Conservation (phyloP, 352 stramenopile genomes). For the Pythium brassicae region DNA sequence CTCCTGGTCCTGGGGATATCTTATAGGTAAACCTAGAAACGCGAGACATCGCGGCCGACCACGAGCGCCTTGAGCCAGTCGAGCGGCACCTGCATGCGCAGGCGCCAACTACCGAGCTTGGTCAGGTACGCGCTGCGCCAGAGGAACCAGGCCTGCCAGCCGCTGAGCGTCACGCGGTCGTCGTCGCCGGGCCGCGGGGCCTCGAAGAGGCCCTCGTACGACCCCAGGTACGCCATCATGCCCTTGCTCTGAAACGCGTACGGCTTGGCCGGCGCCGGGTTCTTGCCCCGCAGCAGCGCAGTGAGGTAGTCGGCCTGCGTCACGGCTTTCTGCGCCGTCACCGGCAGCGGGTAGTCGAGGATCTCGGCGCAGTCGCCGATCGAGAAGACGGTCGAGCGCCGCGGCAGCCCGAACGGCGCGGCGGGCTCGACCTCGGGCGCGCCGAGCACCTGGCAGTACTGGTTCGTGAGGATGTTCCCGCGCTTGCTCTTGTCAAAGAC, state of each 20-base stretch:
- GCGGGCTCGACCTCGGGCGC: constrained; percentile 48
- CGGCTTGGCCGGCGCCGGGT: constrained; percentile 38
- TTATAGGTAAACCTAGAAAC: constrained; percentile 59
- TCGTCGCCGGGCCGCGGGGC: constrained; percentile 31
- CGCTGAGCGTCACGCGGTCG: constrained; percentile 62
- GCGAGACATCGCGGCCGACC: constrained; percentile 94
- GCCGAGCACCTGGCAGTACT: constrained; percentile 76
- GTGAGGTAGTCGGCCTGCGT: constrained; percentile 66
- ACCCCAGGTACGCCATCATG: constrained; percentile 94
- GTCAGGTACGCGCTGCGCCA: constrained; percentile 96
- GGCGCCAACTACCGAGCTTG: constrained; percentile 91
- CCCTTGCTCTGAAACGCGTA: constrained; percentile 84
- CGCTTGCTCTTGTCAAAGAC: constrained; percentile 76
- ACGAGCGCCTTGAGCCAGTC: constrained; percentile 97
- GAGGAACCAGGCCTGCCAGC: constrained; percentile 88
- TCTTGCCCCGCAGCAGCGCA: constrained; percentile 50
- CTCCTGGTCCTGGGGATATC: no score
- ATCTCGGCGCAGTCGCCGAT: constrained; percentile 94
- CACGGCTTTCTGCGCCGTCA: constrained; percentile 91
- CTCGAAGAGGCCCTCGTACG: constrained; percentile 91
- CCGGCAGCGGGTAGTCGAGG: constrained; percentile 81
- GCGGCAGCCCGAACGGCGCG: constrained; percentile 57
- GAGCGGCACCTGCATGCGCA: constrained; percentile 94
- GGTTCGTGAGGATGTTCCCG: constrained; percentile 80
- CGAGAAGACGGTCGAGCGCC: constrained; percentile 89